Conservation (phyloP, 768 basidiomycete genomes). For the Suillus placidus region DNA sequence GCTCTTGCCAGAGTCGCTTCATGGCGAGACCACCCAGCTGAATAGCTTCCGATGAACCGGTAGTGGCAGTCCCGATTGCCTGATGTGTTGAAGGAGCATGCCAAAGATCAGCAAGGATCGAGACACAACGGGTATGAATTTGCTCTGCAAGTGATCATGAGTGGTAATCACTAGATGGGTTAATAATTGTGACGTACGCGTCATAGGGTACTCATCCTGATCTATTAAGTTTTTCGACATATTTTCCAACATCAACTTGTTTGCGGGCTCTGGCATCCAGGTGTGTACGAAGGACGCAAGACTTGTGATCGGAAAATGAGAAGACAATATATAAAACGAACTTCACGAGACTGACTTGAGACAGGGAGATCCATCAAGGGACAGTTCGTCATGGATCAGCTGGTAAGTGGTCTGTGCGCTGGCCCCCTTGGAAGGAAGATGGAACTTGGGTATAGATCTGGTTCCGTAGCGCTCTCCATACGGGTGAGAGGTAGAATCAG, state of each 20-base stretch:
- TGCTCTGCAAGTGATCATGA: constrained; percentile 30
- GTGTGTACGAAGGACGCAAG: constrained; percentile 71
- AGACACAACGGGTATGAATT: constrained; percentile 50
- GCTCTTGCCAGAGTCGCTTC: constrained; percentile 72
- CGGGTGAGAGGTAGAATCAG: constrained; percentile 40
- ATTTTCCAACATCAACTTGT: constrained; percentile 65
- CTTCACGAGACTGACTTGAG: constrained; percentile 44
- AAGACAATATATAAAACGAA: neutral
- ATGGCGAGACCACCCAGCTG: constrained; percentile 73
- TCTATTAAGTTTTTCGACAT: constrained; percentile 70
- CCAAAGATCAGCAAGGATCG: constrained; percentile 70
- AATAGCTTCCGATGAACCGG: constrained; percentile 72
- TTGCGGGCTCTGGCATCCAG: constrained; percentile 56
- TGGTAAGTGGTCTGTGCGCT: constrained; percentile 54
- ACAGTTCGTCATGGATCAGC: constrained; percentile 65
- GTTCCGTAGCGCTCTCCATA: constrained; percentile 71
- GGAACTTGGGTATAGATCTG: constrained; percentile 71
- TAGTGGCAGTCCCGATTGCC: constrained; percentile 71
- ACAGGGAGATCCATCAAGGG: constrained; percentile 55
- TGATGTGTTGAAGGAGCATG: constrained; percentile 56
- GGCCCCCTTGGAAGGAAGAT: constrained; percentile 62
- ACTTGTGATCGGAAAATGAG: constrained; percentile 22
- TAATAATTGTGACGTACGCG: constrained; percentile 35
- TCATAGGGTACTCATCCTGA: constrained; percentile 69
- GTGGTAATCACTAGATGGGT: neutral